These are phyloP conservation scores for Rosa lucieae DNA, from an alignment of 306 rosid genomes.

Conservation along the genomic window DNA sequence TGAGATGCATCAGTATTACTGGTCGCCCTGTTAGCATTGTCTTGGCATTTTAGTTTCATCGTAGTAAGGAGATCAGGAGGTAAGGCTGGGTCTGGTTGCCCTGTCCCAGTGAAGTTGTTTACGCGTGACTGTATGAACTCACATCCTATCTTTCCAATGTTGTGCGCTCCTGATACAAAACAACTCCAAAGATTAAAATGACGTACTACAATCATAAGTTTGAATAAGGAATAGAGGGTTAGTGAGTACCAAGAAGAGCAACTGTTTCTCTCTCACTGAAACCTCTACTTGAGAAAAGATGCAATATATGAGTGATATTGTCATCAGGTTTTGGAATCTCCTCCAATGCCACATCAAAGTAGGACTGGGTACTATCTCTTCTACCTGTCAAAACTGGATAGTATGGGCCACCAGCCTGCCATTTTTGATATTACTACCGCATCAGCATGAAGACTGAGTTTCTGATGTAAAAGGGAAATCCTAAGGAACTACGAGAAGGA, in stretches of 20 bases:
- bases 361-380: slow-evolving; percentile 62
- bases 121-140: slow-evolving; percentile 59
- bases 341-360: slow-evolving; percentile 48
- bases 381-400: slow-evolving; percentile 77
- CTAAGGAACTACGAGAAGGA: not conserved
- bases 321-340: slow-evolving; percentile 76
- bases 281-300: slow-evolving; percentile 61
- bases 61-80: slow-evolving; percentile 50
- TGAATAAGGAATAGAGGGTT: not conserved
- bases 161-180: slow-evolving; percentile 67
- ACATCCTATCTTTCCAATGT: slow-evolving; percentile 79
- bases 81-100: slow-evolving; percentile 63
- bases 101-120: slow-evolving; percentile 66
- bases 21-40: slow-evolving; percentile 2
- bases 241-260: slow-evolving; percentile 67
- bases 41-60: slow-evolving; percentile 56
- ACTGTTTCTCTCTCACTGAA: slow-evolving; percentile 79
- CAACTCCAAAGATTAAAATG: slow-evolving; percentile 3
- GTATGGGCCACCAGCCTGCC: slow-evolving; percentile 85
- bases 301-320: slow-evolving; percentile 52
- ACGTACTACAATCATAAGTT: not conserved
- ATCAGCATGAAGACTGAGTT: not conserved
- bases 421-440: slow-evolving; percentile 6
- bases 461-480: not conserved
- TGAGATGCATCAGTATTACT: not conserved